These are phyloP conservation scores for Acanthamoeba castellanii DNA, from an alignment of 208 protist species.

Conservation along the genomic window DNA sequence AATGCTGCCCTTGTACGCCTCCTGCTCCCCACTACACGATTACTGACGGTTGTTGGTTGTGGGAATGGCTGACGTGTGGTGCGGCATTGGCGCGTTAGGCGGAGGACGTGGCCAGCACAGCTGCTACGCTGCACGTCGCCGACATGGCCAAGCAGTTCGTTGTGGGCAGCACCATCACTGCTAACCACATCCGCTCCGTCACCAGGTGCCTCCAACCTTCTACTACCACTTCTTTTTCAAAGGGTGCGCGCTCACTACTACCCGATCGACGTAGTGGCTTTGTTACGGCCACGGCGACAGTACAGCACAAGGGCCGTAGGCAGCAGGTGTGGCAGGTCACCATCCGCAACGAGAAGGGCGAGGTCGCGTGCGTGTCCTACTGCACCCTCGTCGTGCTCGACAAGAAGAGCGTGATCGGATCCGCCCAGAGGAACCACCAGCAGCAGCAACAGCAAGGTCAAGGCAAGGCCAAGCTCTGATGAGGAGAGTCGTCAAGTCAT, in stretches of 20 bases:
- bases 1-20: slow-evolving; percentile 7
- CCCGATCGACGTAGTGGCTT: background rate
- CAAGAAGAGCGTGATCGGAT: slow-evolving; percentile 19
- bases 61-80: background rate
- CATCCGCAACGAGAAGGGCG: slow-evolving; percentile 40
- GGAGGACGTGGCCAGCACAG: slow-evolving; percentile 23
- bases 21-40: background rate
- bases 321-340: slow-evolving; percentile 44
- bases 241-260: background rate
- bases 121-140: background rate
- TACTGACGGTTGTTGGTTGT: background rate
- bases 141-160: slow-evolving; percentile 8
- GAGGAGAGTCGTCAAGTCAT: too few relatives aligned
- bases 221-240: background rate
- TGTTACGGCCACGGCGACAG: background rate
- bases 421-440: background rate
- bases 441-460: too few relatives aligned
- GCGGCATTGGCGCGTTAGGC: background rate
- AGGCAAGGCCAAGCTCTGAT: slow-evolving; percentile 5
- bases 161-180: slow-evolving; percentile 1
- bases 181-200: slow-evolving; percentile 25
- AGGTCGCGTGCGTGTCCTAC: slow-evolving; percentile 40
- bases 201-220: background rate
- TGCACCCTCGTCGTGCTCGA: slow-evolving; percentile 20
- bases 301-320: slow-evolving; percentile 5